A percentile compares a stretch with the other conserved stretches of the same genome.
Conservation (phyloP, 805 yeast species). For the Candida sakaeoensis region DNA sequence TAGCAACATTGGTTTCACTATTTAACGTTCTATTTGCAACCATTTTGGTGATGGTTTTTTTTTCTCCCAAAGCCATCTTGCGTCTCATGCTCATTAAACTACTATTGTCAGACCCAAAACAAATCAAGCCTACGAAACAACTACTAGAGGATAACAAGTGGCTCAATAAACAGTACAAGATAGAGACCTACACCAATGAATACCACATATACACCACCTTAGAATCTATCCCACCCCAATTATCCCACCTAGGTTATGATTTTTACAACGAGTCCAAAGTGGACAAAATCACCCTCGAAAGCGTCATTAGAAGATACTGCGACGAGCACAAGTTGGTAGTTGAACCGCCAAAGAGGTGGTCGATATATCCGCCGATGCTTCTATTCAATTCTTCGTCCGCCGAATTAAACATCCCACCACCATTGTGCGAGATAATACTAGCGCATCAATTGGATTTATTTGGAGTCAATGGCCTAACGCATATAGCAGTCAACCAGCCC, state of each 20-base stretch:
- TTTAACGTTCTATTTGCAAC: not conserved
- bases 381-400: slow-evolving; percentile 43
- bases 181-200: slow-evolving; percentile 11
- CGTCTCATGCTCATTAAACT: slow-evolving; percentile 9
- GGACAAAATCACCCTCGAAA: not conserved
- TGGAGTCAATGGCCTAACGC: slow-evolving; percentile 36
- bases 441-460: slow-evolving; percentile 7
- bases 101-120: slow-evolving; percentile 9
- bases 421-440: slow-evolving; percentile 9
- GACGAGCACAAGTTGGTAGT: not conserved
- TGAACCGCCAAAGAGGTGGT: slow-evolving; percentile 50
- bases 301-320: slow-evolving; percentile 1
- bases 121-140: slow-evolving; percentile 19
- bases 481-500: slow-evolving; percentile 70
- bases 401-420: not conserved
- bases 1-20: too few species aligned
- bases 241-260: slow-evolving; percentile 1
- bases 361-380: slow-evolving; percentile 65
- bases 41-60: not conserved
- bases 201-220: slow-evolving; percentile 15
- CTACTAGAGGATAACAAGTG: slow-evolving; percentile 13
- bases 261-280: not conserved
- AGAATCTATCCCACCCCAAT: slow-evolving; percentile 7
- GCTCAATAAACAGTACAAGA: slow-evolving; percentile 18
- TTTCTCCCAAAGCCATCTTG: not conserved